Evolutionary conservation across 1,284 basidiomycete genomes (phyloP).

Genomic region (Garcileccinum viscosum): DNA sequence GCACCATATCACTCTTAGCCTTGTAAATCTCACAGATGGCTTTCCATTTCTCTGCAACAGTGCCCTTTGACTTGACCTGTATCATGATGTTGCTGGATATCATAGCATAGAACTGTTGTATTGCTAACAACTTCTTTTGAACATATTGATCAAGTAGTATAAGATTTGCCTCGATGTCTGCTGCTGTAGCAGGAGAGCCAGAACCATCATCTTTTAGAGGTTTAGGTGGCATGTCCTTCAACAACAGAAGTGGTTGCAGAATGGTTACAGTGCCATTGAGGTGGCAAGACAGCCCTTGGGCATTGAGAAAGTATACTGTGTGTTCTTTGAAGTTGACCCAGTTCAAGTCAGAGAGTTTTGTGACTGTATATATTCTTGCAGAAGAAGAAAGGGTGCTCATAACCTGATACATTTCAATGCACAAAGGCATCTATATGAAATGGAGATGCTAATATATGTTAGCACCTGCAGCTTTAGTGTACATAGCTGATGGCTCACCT

Average conservation of each 20-base stretch:
- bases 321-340: too few relatives aligned
- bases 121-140: not conserved
- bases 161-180: not conserved
- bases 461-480: not conserved
- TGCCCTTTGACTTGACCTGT: not conserved
- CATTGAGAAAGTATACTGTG: too few relatives aligned
- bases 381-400: too few relatives aligned
- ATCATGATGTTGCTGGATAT: not conserved
- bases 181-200: not conserved
- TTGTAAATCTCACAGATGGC: not conserved
- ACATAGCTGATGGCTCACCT: not conserved
- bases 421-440: too few relatives aligned
- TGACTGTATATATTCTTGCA: too few relatives aligned
- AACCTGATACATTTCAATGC: too few relatives aligned
- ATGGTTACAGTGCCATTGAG: too few relatives aligned
- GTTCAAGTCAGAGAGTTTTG: too few relatives aligned
- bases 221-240: too few relatives aligned
- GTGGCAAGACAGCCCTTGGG: not conserved
- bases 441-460: not conserved
- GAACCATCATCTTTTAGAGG: too few relatives aligned
- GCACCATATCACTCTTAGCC: not conserved
- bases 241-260: too few relatives aligned
- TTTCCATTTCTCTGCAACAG: not conserved
- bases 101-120: not conserved
- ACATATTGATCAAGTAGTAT: not conserved